Conservation (phyloP, 768 basidiomycete genomes). For the Termitomyces heimii region DNA sequence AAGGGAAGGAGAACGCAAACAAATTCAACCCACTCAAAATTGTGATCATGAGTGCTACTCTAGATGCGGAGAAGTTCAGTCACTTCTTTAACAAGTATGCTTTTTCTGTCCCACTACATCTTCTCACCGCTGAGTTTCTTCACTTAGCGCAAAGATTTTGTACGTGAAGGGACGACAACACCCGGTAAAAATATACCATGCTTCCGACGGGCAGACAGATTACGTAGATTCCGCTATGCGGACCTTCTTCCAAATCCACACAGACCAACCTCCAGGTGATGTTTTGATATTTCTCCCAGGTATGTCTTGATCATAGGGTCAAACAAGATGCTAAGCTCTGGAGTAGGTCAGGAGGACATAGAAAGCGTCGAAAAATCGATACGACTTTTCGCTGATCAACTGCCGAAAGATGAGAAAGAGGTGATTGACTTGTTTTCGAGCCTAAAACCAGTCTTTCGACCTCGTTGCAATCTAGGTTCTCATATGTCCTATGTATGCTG, state of each 20-base stretch:
- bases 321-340: not conserved
- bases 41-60: constrained; percentile 95
- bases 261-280: constrained; percentile 74
- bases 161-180: constrained; percentile 94
- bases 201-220: constrained; percentile 67
- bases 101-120: not conserved
- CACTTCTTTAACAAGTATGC: constrained; percentile 79
- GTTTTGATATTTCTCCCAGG: constrained; percentile 93
- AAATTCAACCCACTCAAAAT: constrained; percentile 73
- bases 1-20: constrained; percentile 32
- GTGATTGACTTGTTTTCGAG: constrained; percentile 28
- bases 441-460: not conserved
- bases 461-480: constrained; percentile 43
- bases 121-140: not conserved
- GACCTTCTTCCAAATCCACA: constrained; percentile 93
- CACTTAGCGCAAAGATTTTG: constrained; percentile 73
- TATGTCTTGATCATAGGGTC: constrained; percentile 15
- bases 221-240: constrained; percentile 87
- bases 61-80: constrained; percentile 94
- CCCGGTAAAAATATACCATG: constrained; percentile 81
- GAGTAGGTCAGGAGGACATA: constrained; percentile 94
- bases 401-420: constrained; percentile 51
- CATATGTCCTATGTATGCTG: constrained; percentile 80
- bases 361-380: constrained; percentile 80
- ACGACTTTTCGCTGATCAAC: constrained; percentile 55